Evolutionary conservation across 164 flowering plant species (phyloP).

Genomic region (Aristolochia fimbriata): DNA sequence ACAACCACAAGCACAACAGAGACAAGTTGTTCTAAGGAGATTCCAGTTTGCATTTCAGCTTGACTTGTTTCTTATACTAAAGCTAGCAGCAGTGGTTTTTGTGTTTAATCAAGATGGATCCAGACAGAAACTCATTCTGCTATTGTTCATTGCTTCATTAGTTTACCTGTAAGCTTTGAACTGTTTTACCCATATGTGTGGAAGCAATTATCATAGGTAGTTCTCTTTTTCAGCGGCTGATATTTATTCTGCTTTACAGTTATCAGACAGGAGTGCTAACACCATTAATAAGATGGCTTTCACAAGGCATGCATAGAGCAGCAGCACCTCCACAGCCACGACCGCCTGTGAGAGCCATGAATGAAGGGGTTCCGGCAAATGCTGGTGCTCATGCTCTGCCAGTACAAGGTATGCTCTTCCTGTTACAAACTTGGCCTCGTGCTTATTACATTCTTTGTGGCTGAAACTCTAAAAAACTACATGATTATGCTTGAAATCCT

Average conservation of each 20-base stretch:
- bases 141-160: conserved; percentile 61
- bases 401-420: conserved; percentile 32
- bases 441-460: no score
- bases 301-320: conserved; percentile 85
- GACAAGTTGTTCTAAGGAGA: conserved; percentile 77
- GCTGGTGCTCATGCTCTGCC: conserved; percentile 49
- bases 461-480: no score
- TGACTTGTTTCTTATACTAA: conserved; percentile 71
- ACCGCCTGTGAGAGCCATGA: conserved; percentile 50
- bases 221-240: no score
- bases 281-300: conserved; percentile 82
- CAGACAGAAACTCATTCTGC: conserved; percentile 71
- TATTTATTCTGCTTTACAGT: conserved; percentile 25
- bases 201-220: neutral
- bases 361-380: conserved; percentile 31
- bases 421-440: no score
- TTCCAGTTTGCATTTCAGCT: conserved; percentile 88
- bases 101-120: conserved; percentile 97
- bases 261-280: conserved; percentile 93
- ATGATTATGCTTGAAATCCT: no score
- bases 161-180: conserved; percentile 65
- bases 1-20: conserved; percentile 45
- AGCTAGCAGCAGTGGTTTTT: conserved; percentile 88
- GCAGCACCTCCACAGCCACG: conserved; percentile 71
- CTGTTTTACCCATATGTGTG: neutral